Conservation (phyloP, 257 asterid species). For the Ballota nigra region DNA sequence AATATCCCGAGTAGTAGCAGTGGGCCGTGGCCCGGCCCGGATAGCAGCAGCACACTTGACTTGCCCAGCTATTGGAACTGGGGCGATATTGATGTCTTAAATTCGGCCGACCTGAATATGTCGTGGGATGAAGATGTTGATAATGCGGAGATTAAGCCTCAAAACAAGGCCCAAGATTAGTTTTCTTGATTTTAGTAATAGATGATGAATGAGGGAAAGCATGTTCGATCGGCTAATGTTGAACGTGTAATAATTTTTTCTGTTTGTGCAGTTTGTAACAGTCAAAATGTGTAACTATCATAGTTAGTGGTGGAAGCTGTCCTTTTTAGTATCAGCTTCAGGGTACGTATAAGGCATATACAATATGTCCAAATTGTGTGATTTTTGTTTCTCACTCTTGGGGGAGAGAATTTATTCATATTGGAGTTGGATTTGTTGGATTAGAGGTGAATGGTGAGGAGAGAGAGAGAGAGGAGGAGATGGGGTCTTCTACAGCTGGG, state of each 20-base stretch:
- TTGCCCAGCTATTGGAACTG: conserved; percentile 43
- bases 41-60: conserved; percentile 23
- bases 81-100: conserved; percentile 39
- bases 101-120: conserved; percentile 34
- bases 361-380: conserved; percentile 18
- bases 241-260: background rate
- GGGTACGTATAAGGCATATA: background rate
- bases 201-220: background rate
- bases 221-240: background rate
- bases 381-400: background rate
- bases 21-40: conserved; percentile 43
- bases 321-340: conserved; percentile 44
- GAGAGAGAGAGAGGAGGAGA: background rate
- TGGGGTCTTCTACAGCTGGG: conserved; percentile 36
- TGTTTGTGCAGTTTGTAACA: conserved; percentile 18
- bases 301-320: conserved; percentile 35
- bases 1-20: conserved; percentile 31
- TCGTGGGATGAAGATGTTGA: conserved; percentile 30
- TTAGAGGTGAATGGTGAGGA: conserved; percentile 12
- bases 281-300: conserved; percentile 22
- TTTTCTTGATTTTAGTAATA: background rate
- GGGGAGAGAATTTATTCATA: conserved; percentile 17
- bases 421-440: conserved; percentile 18
- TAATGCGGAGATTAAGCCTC: conserved; percentile 29
- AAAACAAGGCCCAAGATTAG: background rate